phyloP scores from a whole-genome alignment of 2,329 filamentous ascomycete genomes.

The Parascedosporium putredinis region DNA sequence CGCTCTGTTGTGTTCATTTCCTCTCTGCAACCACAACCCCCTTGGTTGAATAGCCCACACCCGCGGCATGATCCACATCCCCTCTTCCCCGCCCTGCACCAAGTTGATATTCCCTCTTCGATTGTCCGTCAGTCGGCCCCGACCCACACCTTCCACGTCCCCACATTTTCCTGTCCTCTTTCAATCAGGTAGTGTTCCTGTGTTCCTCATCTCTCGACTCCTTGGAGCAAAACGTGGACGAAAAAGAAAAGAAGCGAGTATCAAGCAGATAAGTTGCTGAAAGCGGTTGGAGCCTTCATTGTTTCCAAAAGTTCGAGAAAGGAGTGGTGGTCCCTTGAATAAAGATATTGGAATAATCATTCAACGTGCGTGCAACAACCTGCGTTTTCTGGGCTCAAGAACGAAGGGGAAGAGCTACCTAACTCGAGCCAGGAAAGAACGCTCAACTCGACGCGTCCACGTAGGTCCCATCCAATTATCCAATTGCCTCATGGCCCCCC shows the following conservation, averaged over 20 bases:
- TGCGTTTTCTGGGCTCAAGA: too few species aligned
- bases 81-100: neutral
- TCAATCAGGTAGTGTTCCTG: conserved; percentile 6
- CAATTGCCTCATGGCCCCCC: neutral
- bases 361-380: too few species aligned
- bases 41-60: too few species aligned
- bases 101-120: conserved; percentile 4
- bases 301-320: too few species aligned
- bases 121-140: conserved; percentile 1
- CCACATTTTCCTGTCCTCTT: conserved; percentile 7
- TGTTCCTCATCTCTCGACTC: conserved; percentile 4
- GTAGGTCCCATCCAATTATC: neutral
- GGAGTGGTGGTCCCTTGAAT: too few species aligned
- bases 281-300: neutral
- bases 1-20: too few species aligned
- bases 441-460: neutral
- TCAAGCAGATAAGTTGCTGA: neutral
- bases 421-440: neutral
- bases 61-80: neutral
- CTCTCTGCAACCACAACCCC: too few species aligned
- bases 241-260: conserved; percentile 6
- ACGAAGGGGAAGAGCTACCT: neutral
- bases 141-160: conserved; percentile 1
- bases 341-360: too few species aligned
- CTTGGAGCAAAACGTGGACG: conserved; percentile 9